Evolutionary conservation across 495 filamentous ascomycete species (phyloP).

Genomic region (Parachaetomium inaequale): DNA sequence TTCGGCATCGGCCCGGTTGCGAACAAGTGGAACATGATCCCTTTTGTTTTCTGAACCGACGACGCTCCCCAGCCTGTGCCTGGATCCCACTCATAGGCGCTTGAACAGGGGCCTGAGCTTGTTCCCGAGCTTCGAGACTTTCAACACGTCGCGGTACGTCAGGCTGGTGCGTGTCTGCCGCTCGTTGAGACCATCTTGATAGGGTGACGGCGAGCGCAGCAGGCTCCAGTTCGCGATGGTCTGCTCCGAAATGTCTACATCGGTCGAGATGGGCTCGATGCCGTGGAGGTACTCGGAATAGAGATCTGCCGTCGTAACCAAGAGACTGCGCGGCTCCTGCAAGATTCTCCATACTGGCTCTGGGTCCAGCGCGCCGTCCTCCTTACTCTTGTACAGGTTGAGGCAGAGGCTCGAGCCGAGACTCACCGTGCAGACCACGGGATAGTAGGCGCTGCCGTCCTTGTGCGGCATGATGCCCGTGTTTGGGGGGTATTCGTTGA

Average conservation of each 20-base stretch:
- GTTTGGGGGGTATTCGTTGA: slow-evolving; percentile 86
- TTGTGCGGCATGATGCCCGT: slow-evolving; percentile 97
- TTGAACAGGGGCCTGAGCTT: slow-evolving; percentile 58
- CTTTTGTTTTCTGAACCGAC: slow-evolving; percentile 60
- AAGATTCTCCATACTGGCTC: slow-evolving; percentile 64
- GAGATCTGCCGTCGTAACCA: slow-evolving; percentile 65
- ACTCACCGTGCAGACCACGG: slow-evolving; percentile 86
- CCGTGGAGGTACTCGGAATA: slow-evolving; percentile 76
- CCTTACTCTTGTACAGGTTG: slow-evolving; percentile 67
- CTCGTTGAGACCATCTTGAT: slow-evolving; percentile 54
- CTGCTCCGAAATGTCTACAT: slow-evolving; percentile 56
- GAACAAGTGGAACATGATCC: slow-evolving; percentile 78
- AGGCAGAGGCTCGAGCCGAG: slow-evolving; percentile 73
- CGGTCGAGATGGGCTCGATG: slow-evolving; percentile 59
- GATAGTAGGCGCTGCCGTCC: slow-evolving; percentile 82
- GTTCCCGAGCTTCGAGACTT: slow-evolving; percentile 72
- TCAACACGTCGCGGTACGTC: slow-evolving; percentile 90
- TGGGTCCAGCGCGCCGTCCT: slow-evolving; percentile 45
- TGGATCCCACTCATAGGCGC: slow-evolving; percentile 18
- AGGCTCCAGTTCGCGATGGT: slow-evolving; percentile 82
- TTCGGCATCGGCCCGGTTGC: slow-evolving; percentile 69
- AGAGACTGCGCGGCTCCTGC: slow-evolving; percentile 80
- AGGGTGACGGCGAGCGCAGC: slow-evolving; percentile 58
- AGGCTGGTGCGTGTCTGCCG: slow-evolving; percentile 74
- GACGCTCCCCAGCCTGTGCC: not conserved